Base-by-base conservation (phyloP, 768 basidiomycete genomes). In the Gloeopeniophorella convolvens region DNA sequence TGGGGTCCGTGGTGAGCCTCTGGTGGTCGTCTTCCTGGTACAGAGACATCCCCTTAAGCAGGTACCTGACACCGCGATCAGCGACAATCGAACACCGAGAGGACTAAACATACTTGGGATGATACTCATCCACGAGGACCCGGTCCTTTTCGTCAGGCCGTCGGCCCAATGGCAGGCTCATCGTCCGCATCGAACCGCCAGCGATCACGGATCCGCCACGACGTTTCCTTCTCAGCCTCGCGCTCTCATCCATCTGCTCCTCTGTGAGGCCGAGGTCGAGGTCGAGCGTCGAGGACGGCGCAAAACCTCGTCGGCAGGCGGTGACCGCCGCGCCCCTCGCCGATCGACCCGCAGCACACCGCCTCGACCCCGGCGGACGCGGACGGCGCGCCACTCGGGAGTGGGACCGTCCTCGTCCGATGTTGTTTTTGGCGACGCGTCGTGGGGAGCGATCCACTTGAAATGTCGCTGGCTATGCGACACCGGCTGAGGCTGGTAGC, bases 311-410 rank as follows among this genome's bases (percentile, higher is more conserved):
- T 50, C 52, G 30, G 9, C 28, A 28, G 50, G 21, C 35, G 52
- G 20, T 50, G 59, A 21, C 40, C 47, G 20, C 16, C 45, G 51
- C 33, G 48, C 62, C 59, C 12, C 33, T 18, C 83, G 78, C 42
- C 95, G 78, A 67, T 96, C 92, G 15, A 95, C 59, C 55, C 81
- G 70, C 12, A 83, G 63, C 24, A 89, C 78, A 3, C 94, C 94
- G 28, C 87, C 89, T 47, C 95, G 87, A 1, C 92, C 92, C 49
- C 76, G 66, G 8, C 95, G 85, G 41, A 85, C 60, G 53, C 94
- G 86, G 48, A 91, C 71, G 2, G 80, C 71, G 10, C 75, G 75
- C 23, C 62, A 58, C 42, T 66, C 56, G 10, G 69, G 65, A 5
- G 62, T 62, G 15, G 63, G 59, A 4, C 59, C 55, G 10, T 63